Conservation (phyloP, 2,329 filamentous ascomycete genomes). For the Colletotrichum sp. region DNA sequence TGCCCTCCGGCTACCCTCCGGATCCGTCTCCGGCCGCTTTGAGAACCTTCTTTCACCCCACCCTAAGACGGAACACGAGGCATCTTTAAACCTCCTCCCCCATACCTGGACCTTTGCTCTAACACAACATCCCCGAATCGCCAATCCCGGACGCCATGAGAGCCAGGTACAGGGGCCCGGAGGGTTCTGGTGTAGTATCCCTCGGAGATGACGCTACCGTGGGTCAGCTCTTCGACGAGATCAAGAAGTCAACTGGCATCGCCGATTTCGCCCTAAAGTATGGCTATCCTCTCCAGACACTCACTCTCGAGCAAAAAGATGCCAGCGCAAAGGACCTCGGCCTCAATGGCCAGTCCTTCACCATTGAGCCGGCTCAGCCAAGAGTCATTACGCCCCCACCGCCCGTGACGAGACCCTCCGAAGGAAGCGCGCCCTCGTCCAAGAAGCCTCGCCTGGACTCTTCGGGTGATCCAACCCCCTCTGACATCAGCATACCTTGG, state of each 20-base stretch:
- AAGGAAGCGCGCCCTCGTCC: not conserved
- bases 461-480: not conserved
- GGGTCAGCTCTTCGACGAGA: slow-evolving; percentile 62
- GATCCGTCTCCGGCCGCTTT: not conserved
- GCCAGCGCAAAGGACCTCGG: slow-evolving; percentile 53
- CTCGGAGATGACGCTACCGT: slow-evolving; percentile 73
- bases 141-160: slow-evolving; percentile 57
- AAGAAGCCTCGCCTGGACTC: not conserved
- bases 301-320: slow-evolving; percentile 62
- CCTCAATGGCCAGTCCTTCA: slow-evolving; percentile 56
- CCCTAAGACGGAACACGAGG: not conserved
- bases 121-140: not conserved
- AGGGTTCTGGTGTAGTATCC: slow-evolving; percentile 73
- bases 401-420: slow-evolving; percentile 1
- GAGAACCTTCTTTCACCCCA: not conserved
- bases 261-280: slow-evolving; percentile 78
- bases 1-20: not conserved
- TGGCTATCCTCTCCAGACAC: slow-evolving; percentile 78
- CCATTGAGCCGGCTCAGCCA: slow-evolving; percentile 44
- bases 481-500: slow-evolving; percentile 47
- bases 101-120: not conserved
- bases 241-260: slow-evolving; percentile 69
- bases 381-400: slow-evolving; percentile 9
- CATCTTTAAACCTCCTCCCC: not conserved
- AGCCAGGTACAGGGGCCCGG: slow-evolving; percentile 76